Conservation (phyloP, 148 eudicot genomes). For the Agrostemma githago region DNA sequence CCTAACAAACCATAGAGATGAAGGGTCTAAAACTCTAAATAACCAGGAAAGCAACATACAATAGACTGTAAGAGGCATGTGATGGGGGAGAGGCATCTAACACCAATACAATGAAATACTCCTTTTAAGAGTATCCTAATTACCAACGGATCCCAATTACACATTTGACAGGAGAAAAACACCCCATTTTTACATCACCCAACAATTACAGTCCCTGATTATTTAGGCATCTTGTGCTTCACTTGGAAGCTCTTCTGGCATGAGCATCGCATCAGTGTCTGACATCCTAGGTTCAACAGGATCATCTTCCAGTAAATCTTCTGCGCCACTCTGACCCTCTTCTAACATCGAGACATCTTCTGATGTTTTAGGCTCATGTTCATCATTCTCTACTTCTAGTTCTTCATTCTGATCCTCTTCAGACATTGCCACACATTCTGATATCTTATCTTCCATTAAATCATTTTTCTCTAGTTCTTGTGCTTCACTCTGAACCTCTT, state of each 20-base stretch:
- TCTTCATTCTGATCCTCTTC: constrained; percentile 17
- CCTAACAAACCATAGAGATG: neutral
- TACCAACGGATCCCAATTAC: neutral
- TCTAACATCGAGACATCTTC: neutral
- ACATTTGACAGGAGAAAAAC: constrained; percentile 3
- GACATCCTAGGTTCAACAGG: neutral
- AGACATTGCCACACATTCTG: neutral
- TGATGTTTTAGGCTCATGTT: neutral
- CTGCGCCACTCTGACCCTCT: constrained; percentile 6
- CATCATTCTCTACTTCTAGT: constrained; percentile 23
- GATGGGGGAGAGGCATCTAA: neutral
- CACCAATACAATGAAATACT: neutral
- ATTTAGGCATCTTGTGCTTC: constrained; percentile 9
- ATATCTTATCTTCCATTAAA: neutral
- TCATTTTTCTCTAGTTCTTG: constrained; percentile 24
- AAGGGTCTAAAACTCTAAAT: neutral
- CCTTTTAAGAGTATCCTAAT: neutral
- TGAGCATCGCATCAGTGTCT: neutral
- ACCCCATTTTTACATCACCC: constrained; percentile 8
- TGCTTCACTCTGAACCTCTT: constrained; percentile 18
- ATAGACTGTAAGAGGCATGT: neutral
- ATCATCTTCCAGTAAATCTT: constrained; percentile 23
- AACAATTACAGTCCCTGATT: neutral
- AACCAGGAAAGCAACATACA: neutral
- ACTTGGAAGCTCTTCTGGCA: constrained; percentile 2